Conservation (phyloP, 352 stramenopile genomes). For the Phytophthora niederhauseri region DNA sequence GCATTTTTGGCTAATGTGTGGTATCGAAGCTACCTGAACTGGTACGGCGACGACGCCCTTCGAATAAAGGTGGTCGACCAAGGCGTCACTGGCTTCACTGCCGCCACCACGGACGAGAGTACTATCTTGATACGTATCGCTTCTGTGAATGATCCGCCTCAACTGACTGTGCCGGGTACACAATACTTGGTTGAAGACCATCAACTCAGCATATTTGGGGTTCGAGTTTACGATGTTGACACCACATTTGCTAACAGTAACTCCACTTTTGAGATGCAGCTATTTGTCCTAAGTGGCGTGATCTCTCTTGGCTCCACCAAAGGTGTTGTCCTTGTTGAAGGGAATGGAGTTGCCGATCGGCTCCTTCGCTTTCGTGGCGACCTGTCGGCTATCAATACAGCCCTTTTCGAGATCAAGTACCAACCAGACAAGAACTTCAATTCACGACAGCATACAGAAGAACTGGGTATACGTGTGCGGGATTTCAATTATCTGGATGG, state of each 20-base stretch:
- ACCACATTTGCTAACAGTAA: slow-evolving; percentile 37
- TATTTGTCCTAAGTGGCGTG: slow-evolving; percentile 61
- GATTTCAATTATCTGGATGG: slow-evolving; percentile 66
- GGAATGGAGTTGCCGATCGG: slow-evolving; percentile 53
- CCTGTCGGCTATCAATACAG: slow-evolving; percentile 62
- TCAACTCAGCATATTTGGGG: slow-evolving; percentile 67
- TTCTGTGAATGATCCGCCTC: slow-evolving; percentile 70
- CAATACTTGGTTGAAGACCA: slow-evolving; percentile 67
- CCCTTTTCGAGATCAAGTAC: slow-evolving; percentile 81
- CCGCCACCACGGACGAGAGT: slow-evolving; percentile 41
- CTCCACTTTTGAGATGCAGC: slow-evolving; percentile 58
- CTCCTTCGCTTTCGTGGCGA: slow-evolving; percentile 61
- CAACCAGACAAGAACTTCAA: slow-evolving; percentile 78
- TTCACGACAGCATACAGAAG: slow-evolving; percentile 61
- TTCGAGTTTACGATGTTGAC: slow-evolving; percentile 68
- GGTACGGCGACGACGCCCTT: slow-evolving; percentile 72
- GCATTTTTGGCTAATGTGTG: slow-evolving; percentile 46
- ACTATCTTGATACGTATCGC: slow-evolving; percentile 43
- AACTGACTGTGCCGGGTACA: slow-evolving; percentile 53
- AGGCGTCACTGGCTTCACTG: slow-evolving; percentile 63
- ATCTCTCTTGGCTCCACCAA: slow-evolving; percentile 42
- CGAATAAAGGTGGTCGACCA: slow-evolving; percentile 64
- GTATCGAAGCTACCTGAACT: slow-evolving; percentile 74
- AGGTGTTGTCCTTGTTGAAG: slow-evolving; percentile 52
- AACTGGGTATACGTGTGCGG: slow-evolving; percentile 55